Percentiles rank a stretch among this genome's conserved stretches.
phyloP scores from a whole-genome alignment of 1,284 basidiomycete genomes.

The Ustilago esculenta region DNA sequence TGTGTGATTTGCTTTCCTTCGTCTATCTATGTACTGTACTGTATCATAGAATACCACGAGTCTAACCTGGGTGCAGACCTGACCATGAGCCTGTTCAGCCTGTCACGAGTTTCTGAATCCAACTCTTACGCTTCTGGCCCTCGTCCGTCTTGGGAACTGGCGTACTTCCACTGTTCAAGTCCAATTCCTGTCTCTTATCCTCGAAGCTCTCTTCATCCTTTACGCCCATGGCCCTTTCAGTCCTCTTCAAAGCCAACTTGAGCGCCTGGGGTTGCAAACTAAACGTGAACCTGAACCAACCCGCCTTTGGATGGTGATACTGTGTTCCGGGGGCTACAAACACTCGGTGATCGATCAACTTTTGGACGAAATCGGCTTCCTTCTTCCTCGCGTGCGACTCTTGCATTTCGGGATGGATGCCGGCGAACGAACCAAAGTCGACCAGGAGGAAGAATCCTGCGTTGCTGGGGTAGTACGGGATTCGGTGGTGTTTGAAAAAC shows the following conservation, averaged over 20 bases:
- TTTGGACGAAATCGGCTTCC: constrained; percentile 26
- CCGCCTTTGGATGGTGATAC: constrained; percentile 51
- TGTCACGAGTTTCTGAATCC: constrained; percentile 9
- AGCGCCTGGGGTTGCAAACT: constrained; percentile 38
- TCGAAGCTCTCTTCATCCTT: constrained; percentile 16
- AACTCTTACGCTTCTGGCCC: constrained; percentile 1
- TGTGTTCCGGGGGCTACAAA: constrained; percentile 49
- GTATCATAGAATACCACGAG: no score
- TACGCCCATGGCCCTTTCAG: constrained; percentile 41
- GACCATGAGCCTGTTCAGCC: not conserved
- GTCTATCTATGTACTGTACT: no score
- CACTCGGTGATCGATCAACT: constrained; percentile 34
- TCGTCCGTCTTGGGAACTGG: not conserved
- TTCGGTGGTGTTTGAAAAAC: constrained; percentile 24
- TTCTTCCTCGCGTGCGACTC: constrained; percentile 9
- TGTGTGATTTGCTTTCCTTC: no score
- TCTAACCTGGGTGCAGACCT: no score
- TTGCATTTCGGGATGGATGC: not conserved
- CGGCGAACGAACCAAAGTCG: constrained; percentile 21
- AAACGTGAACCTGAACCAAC: constrained; percentile 56
- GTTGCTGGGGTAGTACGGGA: constrained; percentile 44
- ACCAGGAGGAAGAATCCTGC: constrained; percentile 53
- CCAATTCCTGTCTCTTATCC: constrained; percentile 1
- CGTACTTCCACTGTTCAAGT: not conserved
- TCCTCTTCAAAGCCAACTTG: constrained; percentile 31